Evolutionary conservation across 441 rosid genomes (phyloP).

Genomic region (Syzygium malaccense): DNA sequence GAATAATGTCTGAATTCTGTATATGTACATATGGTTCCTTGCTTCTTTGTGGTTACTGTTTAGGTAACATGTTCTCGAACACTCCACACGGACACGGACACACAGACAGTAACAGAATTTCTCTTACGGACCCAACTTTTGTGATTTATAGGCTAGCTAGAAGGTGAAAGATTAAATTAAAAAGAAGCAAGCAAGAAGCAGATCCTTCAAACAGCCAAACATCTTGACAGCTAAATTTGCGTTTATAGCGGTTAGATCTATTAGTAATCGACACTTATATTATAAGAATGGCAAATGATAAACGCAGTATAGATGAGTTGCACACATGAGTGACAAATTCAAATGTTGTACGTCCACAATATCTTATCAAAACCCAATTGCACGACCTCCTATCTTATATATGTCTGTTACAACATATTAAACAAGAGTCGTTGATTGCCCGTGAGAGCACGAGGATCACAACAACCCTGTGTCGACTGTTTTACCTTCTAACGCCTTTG

Average conservation of each 20-base stretch:
- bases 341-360: background rate
- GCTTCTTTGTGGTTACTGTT: background rate
- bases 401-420: background rate
- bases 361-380: background rate
- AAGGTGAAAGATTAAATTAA: background rate
- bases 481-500: background rate
- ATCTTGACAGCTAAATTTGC: background rate
- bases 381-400: background rate
- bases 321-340: background rate
- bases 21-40: background rate
- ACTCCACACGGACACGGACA: background rate
- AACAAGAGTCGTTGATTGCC: background rate
- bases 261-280: background rate
- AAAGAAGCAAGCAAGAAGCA: background rate
- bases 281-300: background rate
- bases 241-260: background rate
- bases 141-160: background rate
- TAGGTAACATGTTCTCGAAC: background rate
- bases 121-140: background rate
- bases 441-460: background rate
- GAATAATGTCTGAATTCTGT: background rate
- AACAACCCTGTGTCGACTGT: background rate
- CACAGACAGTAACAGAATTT: background rate
- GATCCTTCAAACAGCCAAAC: background rate
- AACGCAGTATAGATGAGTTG: background rate